Percentiles rank a stretch among this genome's conserved stretches.
Conservation (phyloP, 306 rosid species). For the Trifolium pratense region DNA sequence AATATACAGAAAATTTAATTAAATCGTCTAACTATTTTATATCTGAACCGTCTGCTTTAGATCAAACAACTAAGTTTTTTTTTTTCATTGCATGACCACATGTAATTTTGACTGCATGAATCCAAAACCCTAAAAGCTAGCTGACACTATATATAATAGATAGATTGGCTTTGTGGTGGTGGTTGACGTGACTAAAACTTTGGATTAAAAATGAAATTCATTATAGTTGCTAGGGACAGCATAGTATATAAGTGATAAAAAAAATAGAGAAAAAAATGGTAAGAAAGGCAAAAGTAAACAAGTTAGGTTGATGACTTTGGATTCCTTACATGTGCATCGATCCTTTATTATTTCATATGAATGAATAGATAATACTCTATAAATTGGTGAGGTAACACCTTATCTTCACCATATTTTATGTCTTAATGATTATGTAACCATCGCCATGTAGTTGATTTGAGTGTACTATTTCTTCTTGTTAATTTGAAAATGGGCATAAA, state of each 20-base stretch:
- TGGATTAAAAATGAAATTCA: not conserved
- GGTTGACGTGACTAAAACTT: conserved; percentile 43
- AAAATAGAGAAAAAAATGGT: not conserved
- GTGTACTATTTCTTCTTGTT: not conserved
- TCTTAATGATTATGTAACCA: conserved; percentile 19
- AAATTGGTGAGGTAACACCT: conserved; percentile 42
- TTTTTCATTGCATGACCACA: too few relatives aligned
- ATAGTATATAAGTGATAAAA: not conserved
- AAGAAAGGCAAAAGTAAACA: conserved; percentile 37
- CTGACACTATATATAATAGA: conserved; percentile 4
- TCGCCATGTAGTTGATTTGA: not conserved
- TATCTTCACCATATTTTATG: conserved; percentile 48
- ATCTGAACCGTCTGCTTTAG: too few relatives aligned
- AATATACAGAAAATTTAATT: too few relatives aligned
- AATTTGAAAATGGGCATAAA: not conserved
- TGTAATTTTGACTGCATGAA: too few relatives aligned
- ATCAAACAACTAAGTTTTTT: too few relatives aligned
- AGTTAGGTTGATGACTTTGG: conserved; percentile 46
- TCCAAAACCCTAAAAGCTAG: too few relatives aligned
- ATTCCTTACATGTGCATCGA: conserved; percentile 39
- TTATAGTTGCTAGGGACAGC: conserved; percentile 38
- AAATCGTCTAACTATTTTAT: too few relatives aligned
- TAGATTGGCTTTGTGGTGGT: conserved; percentile 47
- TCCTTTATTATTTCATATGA: conserved; percentile 29
- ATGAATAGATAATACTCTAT: conserved; percentile 17